Conservation (phyloP, 2,329 filamentous ascomycete species). For the Stachybotrys chartarum region DNA sequence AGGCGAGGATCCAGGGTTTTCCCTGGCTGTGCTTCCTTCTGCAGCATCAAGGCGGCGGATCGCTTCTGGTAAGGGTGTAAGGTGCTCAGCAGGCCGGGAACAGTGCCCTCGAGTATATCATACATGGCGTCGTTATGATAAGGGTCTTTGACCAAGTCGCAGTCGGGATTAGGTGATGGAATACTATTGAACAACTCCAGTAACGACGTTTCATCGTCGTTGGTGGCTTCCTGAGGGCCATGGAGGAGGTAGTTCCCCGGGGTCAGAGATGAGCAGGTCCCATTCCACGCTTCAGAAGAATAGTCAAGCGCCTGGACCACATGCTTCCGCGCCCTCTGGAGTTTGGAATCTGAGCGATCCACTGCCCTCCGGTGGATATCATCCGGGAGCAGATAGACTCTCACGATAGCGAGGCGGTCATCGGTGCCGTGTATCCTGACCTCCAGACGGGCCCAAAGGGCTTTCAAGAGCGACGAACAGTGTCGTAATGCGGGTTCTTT, state of each 20-base stretch:
- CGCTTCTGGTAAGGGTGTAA: constrained; percentile 75
- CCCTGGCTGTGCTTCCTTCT: constrained; percentile 63
- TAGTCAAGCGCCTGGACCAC: constrained; percentile 51
- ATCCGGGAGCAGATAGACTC: constrained; percentile 59
- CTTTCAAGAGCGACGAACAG: constrained; percentile 22
- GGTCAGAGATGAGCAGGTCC: constrained; percentile 17
- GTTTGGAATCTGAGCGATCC: constrained; percentile 34
- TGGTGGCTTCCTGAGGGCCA: not conserved
- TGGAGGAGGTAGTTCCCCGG: not conserved
- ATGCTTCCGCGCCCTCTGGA: constrained; percentile 36
- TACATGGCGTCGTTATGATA: constrained; percentile 47
- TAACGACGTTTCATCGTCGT: constrained; percentile 42
- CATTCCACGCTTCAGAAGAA: constrained; percentile 48
- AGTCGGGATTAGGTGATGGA: constrained; percentile 57
- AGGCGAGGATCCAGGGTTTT: constrained; percentile 68
- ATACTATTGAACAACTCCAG: constrained; percentile 68
- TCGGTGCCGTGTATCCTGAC: constrained; percentile 17
- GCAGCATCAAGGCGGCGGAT: constrained; percentile 77
- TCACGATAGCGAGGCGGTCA: constrained; percentile 24
- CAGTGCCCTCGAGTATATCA: constrained; percentile 42
- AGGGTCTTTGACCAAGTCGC: constrained; percentile 37
- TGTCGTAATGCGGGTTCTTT: constrained; percentile 12
- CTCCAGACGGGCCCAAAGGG: constrained; percentile 37
- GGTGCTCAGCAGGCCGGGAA: constrained; percentile 53
- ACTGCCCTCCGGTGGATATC: constrained; percentile 51